These are phyloP conservation scores for Metarhizium robertsii DNA, from an alignment of 2,329 filamentous ascomycete species.

Conservation along the genomic window DNA sequence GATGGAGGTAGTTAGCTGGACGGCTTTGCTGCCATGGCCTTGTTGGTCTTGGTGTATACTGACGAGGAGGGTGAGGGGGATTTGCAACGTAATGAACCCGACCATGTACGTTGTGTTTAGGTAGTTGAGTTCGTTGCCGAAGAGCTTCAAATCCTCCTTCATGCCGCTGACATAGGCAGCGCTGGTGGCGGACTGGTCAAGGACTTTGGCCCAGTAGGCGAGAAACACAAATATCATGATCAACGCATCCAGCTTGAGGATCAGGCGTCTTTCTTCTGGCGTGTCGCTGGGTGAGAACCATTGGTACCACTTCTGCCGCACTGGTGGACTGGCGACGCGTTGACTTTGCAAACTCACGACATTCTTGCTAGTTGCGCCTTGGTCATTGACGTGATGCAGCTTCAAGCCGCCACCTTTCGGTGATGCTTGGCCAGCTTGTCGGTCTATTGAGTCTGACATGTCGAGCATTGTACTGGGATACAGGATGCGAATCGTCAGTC, in stretches of 20 bases:
- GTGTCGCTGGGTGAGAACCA: slow-evolving; percentile 42
- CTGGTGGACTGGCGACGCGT: background rate
- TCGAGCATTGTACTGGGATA: background rate
- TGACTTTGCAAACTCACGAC: background rate
- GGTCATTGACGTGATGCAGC: background rate
- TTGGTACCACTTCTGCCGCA: slow-evolving; percentile 24
- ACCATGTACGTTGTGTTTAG: slow-evolving; percentile 23
- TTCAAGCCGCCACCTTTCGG: background rate
- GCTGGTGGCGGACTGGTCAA: slow-evolving; percentile 19
- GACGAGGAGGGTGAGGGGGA: slow-evolving; percentile 4
- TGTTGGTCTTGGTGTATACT: background rate
- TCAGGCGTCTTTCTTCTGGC: slow-evolving; percentile 24
- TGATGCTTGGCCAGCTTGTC: background rate
- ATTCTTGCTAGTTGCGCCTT: background rate
- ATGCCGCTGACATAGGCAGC: slow-evolving; percentile 17
- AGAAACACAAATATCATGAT: slow-evolving; percentile 37
- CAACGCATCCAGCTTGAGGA: slow-evolving; percentile 41
- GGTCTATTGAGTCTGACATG: background rate
- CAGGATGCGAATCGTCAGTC: too few species aligned
- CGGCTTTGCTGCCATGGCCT: background rate
- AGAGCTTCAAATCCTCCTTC: slow-evolving; percentile 41
- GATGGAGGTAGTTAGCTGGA: background rate
- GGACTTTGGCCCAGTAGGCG: slow-evolving; percentile 47
- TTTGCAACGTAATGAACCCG: slow-evolving; percentile 10
- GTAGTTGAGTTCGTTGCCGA: slow-evolving; percentile 44